Evolutionary conservation across 768 basidiomycete species (phyloP).

Genomic region (Suillus luteus): DNA sequence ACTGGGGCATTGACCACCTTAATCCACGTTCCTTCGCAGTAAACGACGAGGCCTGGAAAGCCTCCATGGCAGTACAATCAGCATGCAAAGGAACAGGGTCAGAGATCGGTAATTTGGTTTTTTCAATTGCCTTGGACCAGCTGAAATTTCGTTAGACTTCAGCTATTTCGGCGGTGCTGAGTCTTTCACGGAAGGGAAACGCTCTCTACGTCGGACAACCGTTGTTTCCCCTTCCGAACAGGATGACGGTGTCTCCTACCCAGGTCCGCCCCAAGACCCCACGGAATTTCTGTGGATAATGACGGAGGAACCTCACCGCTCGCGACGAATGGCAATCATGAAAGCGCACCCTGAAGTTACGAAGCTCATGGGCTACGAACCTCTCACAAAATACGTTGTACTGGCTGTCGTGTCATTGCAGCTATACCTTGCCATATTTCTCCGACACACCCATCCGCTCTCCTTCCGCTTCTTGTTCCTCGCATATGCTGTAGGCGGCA

Average conservation of each 20-base stretch:
- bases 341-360: constrained; percentile 96
- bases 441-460: constrained; percentile 69
- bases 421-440: constrained; percentile 57
- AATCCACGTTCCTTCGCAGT: background rate
- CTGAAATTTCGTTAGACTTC: constrained; percentile 52
- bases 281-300: constrained; percentile 94
- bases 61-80: constrained; percentile 21
- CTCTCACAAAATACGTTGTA: constrained; percentile 90
- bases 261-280: constrained; percentile 69
- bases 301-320: constrained; percentile 97
- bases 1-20: background rate
- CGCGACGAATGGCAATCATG: constrained; percentile 83
- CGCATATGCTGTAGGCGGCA: constrained; percentile 90
- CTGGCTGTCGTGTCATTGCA: constrained; percentile 79
- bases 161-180: constrained; percentile 87
- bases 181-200: constrained; percentile 56
- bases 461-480: constrained; percentile 72
- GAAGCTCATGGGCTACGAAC: constrained; percentile 95
- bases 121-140: background rate
- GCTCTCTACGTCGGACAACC: constrained; percentile 54
- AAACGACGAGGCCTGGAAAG: background rate
- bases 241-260: constrained; percentile 43
- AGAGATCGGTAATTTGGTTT: constrained; percentile 23
- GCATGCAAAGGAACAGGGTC: constrained; percentile 5
- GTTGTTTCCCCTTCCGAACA: constrained; percentile 41